Percentiles rank a stretch among this genome's conserved stretches.
Evolutionary conservation across 164 flowering plant species (phyloP).

Genomic region (Sedum album): DNA sequence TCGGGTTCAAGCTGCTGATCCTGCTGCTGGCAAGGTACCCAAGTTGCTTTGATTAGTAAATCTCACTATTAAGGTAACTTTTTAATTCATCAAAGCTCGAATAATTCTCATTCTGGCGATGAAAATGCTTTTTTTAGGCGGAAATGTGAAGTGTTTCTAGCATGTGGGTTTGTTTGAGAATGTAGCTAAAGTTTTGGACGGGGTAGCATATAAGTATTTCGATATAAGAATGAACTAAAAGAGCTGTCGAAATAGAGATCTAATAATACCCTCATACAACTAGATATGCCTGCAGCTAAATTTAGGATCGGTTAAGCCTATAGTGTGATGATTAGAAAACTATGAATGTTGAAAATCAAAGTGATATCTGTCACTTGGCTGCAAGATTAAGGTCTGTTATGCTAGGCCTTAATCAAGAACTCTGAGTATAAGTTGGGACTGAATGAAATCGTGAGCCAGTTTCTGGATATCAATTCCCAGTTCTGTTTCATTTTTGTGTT

Average conservation of each 20-base stretch:
- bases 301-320: not conserved
- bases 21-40: constrained; percentile 23
- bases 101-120: not conserved
- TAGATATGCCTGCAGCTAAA: not conserved
- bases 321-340: not conserved
- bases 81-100: not conserved
- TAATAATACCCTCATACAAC: not conserved
- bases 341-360: too few relatives aligned
- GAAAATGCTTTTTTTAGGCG: not conserved
- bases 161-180: too few relatives aligned
- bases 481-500: too few relatives aligned
- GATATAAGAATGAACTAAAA: too few relatives aligned
- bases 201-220: not conserved
- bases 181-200: not conserved
- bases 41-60: not conserved
- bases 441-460: too few relatives aligned
- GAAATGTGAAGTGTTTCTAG: not conserved
- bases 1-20: constrained; percentile 21
- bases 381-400: not conserved
- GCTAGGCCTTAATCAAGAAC: not conserved
- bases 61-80: not conserved
- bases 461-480: too few relatives aligned
- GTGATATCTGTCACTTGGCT: not conserved
- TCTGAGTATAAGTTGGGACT: not conserved
- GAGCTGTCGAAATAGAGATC: not conserved